These are phyloP conservation scores for Colletotrichum ledebouriae DNA, from an alignment of 2,329 filamentous ascomycete genomes.

Conservation along the genomic window DNA sequence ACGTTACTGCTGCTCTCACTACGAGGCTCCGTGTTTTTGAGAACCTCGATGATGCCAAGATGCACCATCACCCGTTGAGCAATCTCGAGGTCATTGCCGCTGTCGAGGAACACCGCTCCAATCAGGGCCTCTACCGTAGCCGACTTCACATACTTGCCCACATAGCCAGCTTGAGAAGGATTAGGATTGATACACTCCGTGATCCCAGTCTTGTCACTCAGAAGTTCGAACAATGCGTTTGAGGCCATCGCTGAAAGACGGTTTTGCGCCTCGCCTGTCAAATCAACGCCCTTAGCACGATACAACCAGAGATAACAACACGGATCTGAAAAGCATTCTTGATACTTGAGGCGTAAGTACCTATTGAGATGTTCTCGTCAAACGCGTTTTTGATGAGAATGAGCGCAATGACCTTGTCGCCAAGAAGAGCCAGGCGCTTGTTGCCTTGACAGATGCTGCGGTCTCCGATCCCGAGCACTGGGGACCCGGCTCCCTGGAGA, in stretches of 20 bases:
- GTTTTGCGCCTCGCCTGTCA: too few species aligned
- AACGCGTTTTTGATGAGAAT: background rate
- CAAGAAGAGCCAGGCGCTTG: background rate
- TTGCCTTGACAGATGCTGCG: background rate
- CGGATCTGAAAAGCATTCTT: too few species aligned
- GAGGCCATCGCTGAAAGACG: background rate
- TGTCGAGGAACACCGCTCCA: background rate
- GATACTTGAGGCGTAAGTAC: background rate
- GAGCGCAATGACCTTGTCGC: background rate
- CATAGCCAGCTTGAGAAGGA: background rate
- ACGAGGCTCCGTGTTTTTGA: too few species aligned
- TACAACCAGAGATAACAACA: too few species aligned
- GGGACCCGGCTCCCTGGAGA: background rate
- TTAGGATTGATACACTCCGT: background rate
- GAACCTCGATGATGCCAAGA: background rate
- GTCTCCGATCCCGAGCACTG: background rate
- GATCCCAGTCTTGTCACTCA: background rate
- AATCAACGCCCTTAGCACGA: too few species aligned
- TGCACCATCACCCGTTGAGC: too few species aligned
- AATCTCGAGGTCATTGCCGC: too few species aligned
- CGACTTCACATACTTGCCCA: background rate
- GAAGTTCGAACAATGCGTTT: background rate
- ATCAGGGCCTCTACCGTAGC: background rate
- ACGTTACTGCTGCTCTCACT: too few species aligned
- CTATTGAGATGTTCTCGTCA: background rate